phyloP scores from a whole-genome alignment of 257 asterid species.

The Solanum chaucha region DNA sequence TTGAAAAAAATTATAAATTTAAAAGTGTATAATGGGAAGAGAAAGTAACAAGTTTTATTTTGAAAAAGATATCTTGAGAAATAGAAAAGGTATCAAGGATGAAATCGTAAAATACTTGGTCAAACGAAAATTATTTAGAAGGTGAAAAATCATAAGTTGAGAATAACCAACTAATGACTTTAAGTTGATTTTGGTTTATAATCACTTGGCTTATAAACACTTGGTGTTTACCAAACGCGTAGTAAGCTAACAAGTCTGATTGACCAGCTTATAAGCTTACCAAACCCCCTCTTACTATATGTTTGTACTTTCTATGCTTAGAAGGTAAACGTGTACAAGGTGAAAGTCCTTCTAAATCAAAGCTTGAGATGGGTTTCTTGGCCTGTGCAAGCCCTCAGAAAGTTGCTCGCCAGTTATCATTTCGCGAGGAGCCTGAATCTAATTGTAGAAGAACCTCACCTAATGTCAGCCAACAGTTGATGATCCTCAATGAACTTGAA shows the following conservation, averaged over 20 bases:
- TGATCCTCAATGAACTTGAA: slow-evolving; percentile 36
- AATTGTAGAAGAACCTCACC: background rate
- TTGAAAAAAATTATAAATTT: background rate
- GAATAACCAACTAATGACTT: too few species aligned
- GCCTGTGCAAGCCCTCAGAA: background rate
- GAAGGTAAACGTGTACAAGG: background rate
- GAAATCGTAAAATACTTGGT: too few species aligned
- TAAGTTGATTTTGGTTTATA: too few species aligned
- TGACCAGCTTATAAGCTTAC: background rate
- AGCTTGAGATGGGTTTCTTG: background rate
- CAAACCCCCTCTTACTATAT: background rate
- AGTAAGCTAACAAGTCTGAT: too few species aligned
- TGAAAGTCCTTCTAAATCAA: background rate
- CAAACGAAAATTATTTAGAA: too few species aligned
- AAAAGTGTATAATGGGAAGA: too few species aligned
- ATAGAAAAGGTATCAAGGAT: too few species aligned
- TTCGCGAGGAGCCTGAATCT: background rate
- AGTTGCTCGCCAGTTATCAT: background rate
- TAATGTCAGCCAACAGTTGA: slow-evolving; percentile 23
- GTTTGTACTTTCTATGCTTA: background rate
- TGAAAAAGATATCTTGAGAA: too few species aligned
- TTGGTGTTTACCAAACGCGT: background rate
- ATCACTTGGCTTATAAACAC: too few species aligned
- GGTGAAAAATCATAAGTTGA: too few species aligned
- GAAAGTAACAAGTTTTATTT: too few species aligned